These are phyloP conservation scores for Cnidoscolus chayamansa DNA, from an alignment of 441 rosid species.

Conservation along the genomic window DNA sequence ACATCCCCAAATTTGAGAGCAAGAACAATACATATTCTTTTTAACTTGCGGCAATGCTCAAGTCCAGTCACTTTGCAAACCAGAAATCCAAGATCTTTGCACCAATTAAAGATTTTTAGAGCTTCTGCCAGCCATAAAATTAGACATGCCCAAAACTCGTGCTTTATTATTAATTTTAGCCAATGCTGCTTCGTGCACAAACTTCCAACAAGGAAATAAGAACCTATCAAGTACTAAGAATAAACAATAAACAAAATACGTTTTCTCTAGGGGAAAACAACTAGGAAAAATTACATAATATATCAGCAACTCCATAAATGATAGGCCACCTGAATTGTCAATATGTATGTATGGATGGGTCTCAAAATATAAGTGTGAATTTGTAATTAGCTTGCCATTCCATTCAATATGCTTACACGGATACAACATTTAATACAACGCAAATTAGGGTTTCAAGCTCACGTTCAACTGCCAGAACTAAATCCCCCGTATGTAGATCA, in stretches of 20 bases:
- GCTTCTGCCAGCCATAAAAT: neutral
- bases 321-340: too few relatives aligned
- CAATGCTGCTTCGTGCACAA: neutral
- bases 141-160: neutral
- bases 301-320: too few relatives aligned
- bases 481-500: neutral
- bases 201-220: neutral
- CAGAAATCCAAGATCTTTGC: neutral
- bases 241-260: neutral
- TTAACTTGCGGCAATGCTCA: neutral
- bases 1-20: neutral
- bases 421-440: neutral
- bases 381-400: too few relatives aligned
- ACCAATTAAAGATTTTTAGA: neutral
- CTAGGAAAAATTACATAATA: too few relatives aligned
- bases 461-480: neutral
- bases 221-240: neutral
- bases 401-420: too few relatives aligned
- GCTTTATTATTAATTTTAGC: neutral
- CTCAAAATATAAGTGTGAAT: too few relatives aligned
- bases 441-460: constrained; percentile 14
- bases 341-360: too few relatives aligned
- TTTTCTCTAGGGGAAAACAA: neutral
- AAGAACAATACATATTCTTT: neutral
- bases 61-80: neutral